Evolutionary conservation across 257 asterid species (phyloP), one percentile per base, ranked within the genome.

Genomic region (Vinca minor): DNA sequence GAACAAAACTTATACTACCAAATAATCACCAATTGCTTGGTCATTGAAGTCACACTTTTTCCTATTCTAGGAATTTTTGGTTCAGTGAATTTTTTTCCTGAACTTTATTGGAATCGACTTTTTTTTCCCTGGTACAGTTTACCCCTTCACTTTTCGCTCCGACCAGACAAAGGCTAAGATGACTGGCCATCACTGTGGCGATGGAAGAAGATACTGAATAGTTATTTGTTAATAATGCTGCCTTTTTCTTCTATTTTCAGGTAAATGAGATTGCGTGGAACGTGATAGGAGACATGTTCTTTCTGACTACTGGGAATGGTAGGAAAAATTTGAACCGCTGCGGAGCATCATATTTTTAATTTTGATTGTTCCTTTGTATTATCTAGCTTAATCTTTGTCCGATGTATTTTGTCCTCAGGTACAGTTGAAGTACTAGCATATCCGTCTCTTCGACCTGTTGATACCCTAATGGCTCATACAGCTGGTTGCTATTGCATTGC

Each of bases 401-500:
- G n/a, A 15, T 53, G 8, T 54, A 55, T 25, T 35, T 69, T 44
- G 18, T 67, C 62, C 64, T 63, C 60, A 93, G 97, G 97, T 66
- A 93, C 99, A 62, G 96, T 93, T 42, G 99, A 93, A 83, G 97
- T 93, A 53, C 83, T 89, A 9, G 82, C 98, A 61, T 89, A 89
- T 78, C 97, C 99, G 1, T 82, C 95, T 3, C 96, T 93, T 64
- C 77, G 66, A 67, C 87, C 82, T 18, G 87, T 87, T 73, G 79
- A 82, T 56, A 93, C 99, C 46, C 95, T 93, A 54, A 80, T 74
- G 91, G 99, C 99, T 73, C 99, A 87, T 74, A 93, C 97, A 31
- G 99, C 99, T 70, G 99, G 99, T 83, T 93, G 99, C 76, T 93
- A 89, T 73, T 93, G 99, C 80, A 89, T 93, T 74, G 99, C 99